Base-by-base conservation (phyloP, 2,329 filamentous ascomycete genomes). In the Blastomyces parvus region DNA sequence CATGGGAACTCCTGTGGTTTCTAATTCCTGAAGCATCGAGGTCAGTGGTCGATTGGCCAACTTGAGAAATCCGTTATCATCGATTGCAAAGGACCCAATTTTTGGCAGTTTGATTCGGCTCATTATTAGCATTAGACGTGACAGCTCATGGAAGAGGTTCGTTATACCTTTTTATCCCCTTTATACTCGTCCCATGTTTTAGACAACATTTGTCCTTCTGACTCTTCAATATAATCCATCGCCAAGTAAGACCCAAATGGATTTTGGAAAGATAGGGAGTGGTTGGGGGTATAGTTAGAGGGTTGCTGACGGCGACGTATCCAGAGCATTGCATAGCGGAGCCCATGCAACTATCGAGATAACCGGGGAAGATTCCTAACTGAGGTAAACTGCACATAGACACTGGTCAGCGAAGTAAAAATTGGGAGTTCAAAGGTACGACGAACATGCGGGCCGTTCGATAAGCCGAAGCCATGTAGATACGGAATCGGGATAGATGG, bases 381-480 rank as follows among this genome's bases (percentile, higher is more conserved):
- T 9, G 19, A 40, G 11, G 30, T 57, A 30, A 38, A 57, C 53
- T 57, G 19, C 38, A 36, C 7, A 57, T 25, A 13, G 9, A n/a
- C 17, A 40, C n/a, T 2, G 11, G 27, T 57, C 27, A 38, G 33
- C 6, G 22, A 57, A 9, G 7, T 3, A n/a, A 11, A 17, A 38
- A 11, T 22, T 11, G 36, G 19, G 19, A 11, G 5, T 22, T 40
- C 3, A 38, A 33, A 4, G n/a, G 22, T n/a, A 13, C 57, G n/a
- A 59, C 62, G 56, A 66, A 70, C 66, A 62, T 60, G 67, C 64
- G 69, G 60, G 36, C 69, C 68, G 33, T 62, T 68, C 11, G 68
- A 68, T 33, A 69, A 33, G 38, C 63, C 70, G 65, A 72, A 73
- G 1, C 70, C 69, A 62, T 69, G 67, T n/a, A 73, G 57, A n/a